Base-by-base conservation (phyloP, 1,284 basidiomycete genomes). In the Boletus holoroseus region DNA sequence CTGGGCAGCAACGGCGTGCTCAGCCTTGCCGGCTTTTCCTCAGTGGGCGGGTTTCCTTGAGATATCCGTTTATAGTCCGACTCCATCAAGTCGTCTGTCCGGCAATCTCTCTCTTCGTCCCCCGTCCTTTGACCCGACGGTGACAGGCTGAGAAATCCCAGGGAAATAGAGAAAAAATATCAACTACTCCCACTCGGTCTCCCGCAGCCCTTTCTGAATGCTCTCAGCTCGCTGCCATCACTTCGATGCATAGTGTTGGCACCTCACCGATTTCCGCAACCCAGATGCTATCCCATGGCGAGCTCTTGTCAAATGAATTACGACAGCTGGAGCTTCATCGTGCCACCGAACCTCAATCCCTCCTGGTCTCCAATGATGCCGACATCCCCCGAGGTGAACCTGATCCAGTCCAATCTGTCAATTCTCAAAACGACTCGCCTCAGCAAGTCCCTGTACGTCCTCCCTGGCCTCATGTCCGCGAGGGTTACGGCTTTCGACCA, bases 401-500 rank as follows among this genome's bases (percentile, higher is more conserved):
- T 31, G 50, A 42, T 16, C 37, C 44, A n/a, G n/a, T 34, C 9
- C 40, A 47, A 30, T 30, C 48, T 22, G 44, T 18, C 41, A 32
- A 30, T 22, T 37, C 39, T 18, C 45, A 49, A 8, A 36, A 32
- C 38, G 44, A 60, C 51, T 51, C 44, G 15, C 49, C 58, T n/a
- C 52, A 56, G 20, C 55, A 62, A 41, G 42, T 12, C 15, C 32
- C 53, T 42, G 50, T 49, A 48, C 67, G 56, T 54, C 49, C 52
- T 47, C 49, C 47, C 40, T 45, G 47, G 55, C 62, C 75, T 53
- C 72, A 70, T 56, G 68, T 76, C 13, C 78, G 76, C 50, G 89
- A 91, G 47, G 89, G 87, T 47, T 91, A 91, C 68, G 89, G 89
- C 50, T 92, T 92, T 70, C 80, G 88, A 16, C 73, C 79, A 7